Evolutionary conservation across 192 early-diverging fungal species (phyloP), one percentile per base, ranked within the genome.

Genomic region (Entrophospora sp.): DNA sequence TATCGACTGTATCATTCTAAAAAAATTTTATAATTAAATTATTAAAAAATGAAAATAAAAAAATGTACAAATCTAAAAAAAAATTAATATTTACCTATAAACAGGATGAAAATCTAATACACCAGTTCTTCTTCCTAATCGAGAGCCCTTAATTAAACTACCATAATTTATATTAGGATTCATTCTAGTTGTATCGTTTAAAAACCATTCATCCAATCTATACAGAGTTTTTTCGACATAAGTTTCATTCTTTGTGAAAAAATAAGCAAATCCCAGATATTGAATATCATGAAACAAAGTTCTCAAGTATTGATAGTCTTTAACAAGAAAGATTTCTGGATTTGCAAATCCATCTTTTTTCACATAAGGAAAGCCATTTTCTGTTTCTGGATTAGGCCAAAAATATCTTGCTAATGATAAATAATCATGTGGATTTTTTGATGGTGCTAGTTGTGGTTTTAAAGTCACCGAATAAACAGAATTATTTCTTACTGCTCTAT

Each of bases 91-190:
- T 48, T 60, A 74, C 73, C 73, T 64, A 49, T 68, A 64, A 37
- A 79, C 66, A 36, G 67, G 66, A 59, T 73, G 73, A 61, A 79
- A 74, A 63, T 79, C 77, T n/a, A 79, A 69, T 46, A 79, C 71
- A 27, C 77, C 77, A 16, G 72, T 73, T 3, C 66, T 67, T 18
- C 61, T 65, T n/a, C 77, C 77, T 5, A 69, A 35, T 10, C 38
- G 43, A 32, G 71, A 20, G 16, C 83, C 83, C 40, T 69, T 75
- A 58, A 77, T 75, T 24, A 76, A 68, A 3, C 76, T 77, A 9
- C 72, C 81, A 65, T 69, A 86, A 53, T 84, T 73, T 45, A 86
- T 66, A 58, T 81, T 77, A 32, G 84, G 82, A 22, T 86, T 84
- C 84, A 86, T 86, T 14, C 69, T 70, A 5, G 82, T 84, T 1